phyloP scores from a whole-genome alignment of 495 filamentous ascomycete species.

The Xylaria flabelliformis region DNA sequence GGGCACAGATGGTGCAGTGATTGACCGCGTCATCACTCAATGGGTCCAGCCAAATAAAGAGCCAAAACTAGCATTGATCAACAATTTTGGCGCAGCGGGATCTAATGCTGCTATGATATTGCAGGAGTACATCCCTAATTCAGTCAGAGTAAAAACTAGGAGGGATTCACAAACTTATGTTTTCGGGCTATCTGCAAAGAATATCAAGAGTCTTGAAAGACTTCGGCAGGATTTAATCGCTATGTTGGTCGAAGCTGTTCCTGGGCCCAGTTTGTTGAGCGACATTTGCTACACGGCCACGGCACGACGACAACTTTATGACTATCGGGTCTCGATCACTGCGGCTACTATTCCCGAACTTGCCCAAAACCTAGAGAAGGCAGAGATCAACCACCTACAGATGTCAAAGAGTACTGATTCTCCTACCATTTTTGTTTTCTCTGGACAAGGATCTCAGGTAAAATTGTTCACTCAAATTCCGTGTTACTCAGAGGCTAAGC shows the following conservation, averaged over 20 bases:
- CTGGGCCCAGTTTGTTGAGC: not conserved
- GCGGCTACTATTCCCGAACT: conserved; percentile 3
- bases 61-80: conserved; percentile 46
- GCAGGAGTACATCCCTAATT: conserved; percentile 13
- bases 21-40: conserved; percentile 34
- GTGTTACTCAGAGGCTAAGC: not conserved
- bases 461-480: not conserved
- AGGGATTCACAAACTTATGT: not conserved
- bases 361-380: not conserved
- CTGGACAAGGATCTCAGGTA: not conserved
- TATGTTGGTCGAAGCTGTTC: not conserved
- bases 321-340: conserved; percentile 16
- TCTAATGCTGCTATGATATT: conserved; percentile 29
- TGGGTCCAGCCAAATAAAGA: conserved; percentile 40
- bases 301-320: conserved; percentile 20
- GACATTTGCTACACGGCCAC: conserved; percentile 17
- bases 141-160: not conserved
- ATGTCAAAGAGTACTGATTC: not conserved
- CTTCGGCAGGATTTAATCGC: not conserved
- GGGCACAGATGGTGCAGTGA: conserved; percentile 42
- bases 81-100: conserved; percentile 33
- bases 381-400: not conserved
- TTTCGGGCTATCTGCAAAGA: not conserved
- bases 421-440: not conserved
- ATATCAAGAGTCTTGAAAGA: not conserved